Evolutionary conservation across 306 rosid genomes (phyloP), one percentile per base, ranked within the genome.

Genomic region (Nissolia schottii): DNA sequence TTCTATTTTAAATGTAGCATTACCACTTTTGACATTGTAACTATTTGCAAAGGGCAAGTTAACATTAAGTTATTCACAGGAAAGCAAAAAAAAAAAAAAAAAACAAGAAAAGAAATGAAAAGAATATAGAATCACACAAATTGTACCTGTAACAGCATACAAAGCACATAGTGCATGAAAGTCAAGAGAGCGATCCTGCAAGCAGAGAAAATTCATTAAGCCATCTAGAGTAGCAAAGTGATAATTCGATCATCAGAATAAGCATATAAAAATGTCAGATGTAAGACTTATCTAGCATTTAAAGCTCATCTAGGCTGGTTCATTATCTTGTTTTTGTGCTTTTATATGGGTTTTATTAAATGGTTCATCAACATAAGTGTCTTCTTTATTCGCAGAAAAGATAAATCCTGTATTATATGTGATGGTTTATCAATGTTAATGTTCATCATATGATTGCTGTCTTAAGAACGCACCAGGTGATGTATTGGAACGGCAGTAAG

Each of bases 171-270:
- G 78, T 43, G 77, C 85, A 14, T 70, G 75, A 61, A 92, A 92
- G 79, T 92, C 93, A 13, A 92, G 96, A 62, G 96, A 92, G 20
- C 93, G 89, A 75, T 92, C 97, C 97, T 92, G 97, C 64, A 63
- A 49, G 70, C 31, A 74, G 27, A 72, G 54, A 25, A 60, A 50
- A 49, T 59, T 58, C 11, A 32, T 70, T 58, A 73, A 60, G 63
- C 51, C 65, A 59, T 67, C 83, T 38, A 87, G 69, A 87, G 90
- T 83, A 31, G 48, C 34, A 64, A 40, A 34, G 77, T 84, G 27
- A 60, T 29, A 59, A 20, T 53, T 8, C 34, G 50, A 43, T 43
- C 34, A 64, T 11, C 38, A 79, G 23, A 58, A 58, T 34, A 59
- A 38, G 40, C 15, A 48, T 43, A 54, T 66, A 67, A 2, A 41